Evolutionary conservation across 1,284 basidiomycete species (phyloP), one percentile per base, ranked within the genome.

Genomic region (Pyrrhoderma lamaoense): DNA sequence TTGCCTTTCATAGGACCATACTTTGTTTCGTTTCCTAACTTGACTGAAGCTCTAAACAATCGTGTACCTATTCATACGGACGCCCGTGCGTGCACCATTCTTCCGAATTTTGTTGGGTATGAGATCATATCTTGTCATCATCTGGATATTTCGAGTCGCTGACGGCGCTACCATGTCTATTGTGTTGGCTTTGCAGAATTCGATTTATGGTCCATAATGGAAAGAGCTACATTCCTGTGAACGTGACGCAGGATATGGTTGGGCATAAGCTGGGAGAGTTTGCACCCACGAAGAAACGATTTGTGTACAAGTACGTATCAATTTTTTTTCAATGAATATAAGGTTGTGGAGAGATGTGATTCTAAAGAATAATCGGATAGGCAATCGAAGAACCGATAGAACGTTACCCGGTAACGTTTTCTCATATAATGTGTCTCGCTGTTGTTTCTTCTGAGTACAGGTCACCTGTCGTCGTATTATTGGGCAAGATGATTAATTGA

Each of bases 211-310:
- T 99, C 0, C 93, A 98, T 70, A 98, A 97, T 61, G 95, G 95
- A 42, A 93, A 89, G 69, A 81, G 90, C 59, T 96, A 94, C 65
- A 59, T 86, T 11, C 93, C 93, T 0, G 84, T 99, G 34, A 71
- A 77, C 34, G 76, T 99, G 53, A 93, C 90, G 11, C 92, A 95
- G 67, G 94, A 98, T 65, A 98, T 98, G 94, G 92, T 99, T 2
- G 95, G 95, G 0, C 93, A 98, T 67, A 98, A 99, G 68, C 70
- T 99, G 51, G 95, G 95, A 47, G 94, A 98, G 72, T 98, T 98
- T 68, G 76, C 93, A 16, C 78, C 85, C 55, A 97, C 93, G 39
- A 82, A 89, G 68, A 87, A 86, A 65, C 75, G 76, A 51, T 88
- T 89, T 64, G 75, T 71, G n/a, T 87, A 79, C 67, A 86, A 77